phyloP scores from a whole-genome alignment of 129 eudicot genomes.

The Daucus carota region DNA sequence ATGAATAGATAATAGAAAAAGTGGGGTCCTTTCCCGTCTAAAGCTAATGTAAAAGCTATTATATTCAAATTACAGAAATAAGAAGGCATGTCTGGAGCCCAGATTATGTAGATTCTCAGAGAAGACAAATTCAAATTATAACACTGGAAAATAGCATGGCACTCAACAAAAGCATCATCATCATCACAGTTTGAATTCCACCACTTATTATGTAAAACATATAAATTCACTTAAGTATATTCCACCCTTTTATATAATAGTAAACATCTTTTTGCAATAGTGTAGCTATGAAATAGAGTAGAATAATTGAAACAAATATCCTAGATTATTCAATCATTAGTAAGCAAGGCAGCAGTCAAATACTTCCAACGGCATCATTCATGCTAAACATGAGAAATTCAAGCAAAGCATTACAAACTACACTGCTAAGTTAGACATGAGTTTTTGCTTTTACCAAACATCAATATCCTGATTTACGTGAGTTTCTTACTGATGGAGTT shows the following conservation, averaged over 20 bases:
- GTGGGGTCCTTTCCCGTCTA: background rate
- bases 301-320: background rate
- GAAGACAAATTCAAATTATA: background rate
- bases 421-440: background rate
- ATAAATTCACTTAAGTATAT: background rate
- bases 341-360: conserved; percentile 1
- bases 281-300: background rate
- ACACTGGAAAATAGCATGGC: background rate
- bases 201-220: too few species aligned
- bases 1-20: background rate
- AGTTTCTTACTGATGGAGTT: background rate
- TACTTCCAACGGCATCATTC: background rate
- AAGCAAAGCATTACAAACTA: background rate
- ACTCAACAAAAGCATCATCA: background rate
- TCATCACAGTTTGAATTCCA: background rate
- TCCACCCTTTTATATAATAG: too few species aligned
- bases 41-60: background rate
- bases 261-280: background rate
- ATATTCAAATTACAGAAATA: too few species aligned
- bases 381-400: background rate
- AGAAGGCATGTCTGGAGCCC: background rate
- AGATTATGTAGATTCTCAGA: background rate
- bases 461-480: conserved; percentile 1
- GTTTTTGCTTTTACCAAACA: background rate
- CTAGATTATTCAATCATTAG: background rate